Evolutionary conservation across 2,329 filamentous ascomycete species (phyloP).

Genomic region (Colletotrichum graminicola): DNA sequence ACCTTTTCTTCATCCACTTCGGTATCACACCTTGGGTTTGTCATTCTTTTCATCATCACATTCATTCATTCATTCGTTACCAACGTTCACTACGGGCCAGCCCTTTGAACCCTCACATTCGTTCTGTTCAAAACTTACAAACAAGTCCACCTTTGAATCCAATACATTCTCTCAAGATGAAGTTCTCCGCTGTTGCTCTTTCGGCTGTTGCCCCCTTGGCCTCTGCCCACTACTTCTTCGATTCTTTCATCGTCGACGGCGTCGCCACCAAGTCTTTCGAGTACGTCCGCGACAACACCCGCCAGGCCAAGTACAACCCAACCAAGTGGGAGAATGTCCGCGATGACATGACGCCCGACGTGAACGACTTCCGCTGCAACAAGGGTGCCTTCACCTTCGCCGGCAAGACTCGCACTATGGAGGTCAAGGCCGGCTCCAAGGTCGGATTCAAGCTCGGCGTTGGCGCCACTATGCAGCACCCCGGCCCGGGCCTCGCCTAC

Average conservation of each 20-base stretch:
- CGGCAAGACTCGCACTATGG: conserved; percentile 44
- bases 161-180: conserved; percentile 38
- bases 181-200: conserved; percentile 41
- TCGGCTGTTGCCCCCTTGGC: conserved; percentile 44
- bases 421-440: conserved; percentile 45
- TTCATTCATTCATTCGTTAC: background rate
- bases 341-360: conserved; percentile 44
- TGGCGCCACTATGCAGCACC: conserved; percentile 44
- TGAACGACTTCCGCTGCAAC: conserved; percentile 48
- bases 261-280: conserved; percentile 35
- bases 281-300: conserved; percentile 47
- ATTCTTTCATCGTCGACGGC: conserved; percentile 45
- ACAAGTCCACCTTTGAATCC: background rate
- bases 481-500: conserved; percentile 45
- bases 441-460: conserved; percentile 44
- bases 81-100: background rate
- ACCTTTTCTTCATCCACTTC: background rate
- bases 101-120: background rate
- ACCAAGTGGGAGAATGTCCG: conserved; percentile 48
- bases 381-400: conserved; percentile 47
- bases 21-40: background rate
- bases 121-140: background rate
- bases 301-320: conserved; percentile 46
- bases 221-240: conserved; percentile 50
- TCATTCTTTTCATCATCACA: conserved; percentile 1